Conservation (phyloP, 2,329 filamentous ascomycete genomes). For the Xylariaceae sp. region DNA sequence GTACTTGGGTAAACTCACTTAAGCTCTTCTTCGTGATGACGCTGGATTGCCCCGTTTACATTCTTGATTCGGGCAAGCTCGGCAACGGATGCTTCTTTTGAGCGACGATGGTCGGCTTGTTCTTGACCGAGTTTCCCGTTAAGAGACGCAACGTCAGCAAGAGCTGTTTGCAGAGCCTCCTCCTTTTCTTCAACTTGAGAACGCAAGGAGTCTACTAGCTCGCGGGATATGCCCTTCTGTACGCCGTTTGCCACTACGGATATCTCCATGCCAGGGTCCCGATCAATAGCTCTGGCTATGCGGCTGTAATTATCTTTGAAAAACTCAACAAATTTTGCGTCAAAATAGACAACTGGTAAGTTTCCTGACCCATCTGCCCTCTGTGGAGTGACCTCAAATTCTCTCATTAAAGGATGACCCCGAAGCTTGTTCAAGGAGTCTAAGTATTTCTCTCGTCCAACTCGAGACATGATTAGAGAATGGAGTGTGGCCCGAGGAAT, state of each 20-base stretch:
- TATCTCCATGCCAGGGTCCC: constrained; percentile 86
- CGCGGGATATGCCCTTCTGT: constrained; percentile 90
- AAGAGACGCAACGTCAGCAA: constrained; percentile 53
- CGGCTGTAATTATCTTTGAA: constrained; percentile 95
- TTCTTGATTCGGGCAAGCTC: constrained; percentile 65
- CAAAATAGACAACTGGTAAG: constrained; percentile 83
- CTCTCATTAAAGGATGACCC: constrained; percentile 77
- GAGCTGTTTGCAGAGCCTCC: constrained; percentile 53
- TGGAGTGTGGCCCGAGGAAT: constrained; percentile 82
- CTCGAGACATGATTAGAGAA: constrained; percentile 73
- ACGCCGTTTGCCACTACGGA: constrained; percentile 79
- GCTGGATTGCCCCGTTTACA: constrained; percentile 73
- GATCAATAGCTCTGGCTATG: constrained; percentile 82
- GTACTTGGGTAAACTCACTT: constrained; percentile 46
- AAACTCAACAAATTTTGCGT: constrained; percentile 86
- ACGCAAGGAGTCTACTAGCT: constrained; percentile 85
- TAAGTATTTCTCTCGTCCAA: constrained; percentile 87
- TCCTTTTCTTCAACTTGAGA: constrained; percentile 77
- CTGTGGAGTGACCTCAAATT: constrained; percentile 86
- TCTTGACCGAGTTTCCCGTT: constrained; percentile 71
- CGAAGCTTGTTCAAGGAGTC: constrained; percentile 80
- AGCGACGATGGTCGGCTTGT: constrained; percentile 71
- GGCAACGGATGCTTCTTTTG: constrained; percentile 61
- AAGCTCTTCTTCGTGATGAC: constrained; percentile 71
- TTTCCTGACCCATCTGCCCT: constrained; percentile 61